Percentiles rank a stretch among this genome's conserved stretches.
Evolutionary conservation across 495 filamentous ascomycete species (phyloP).

Genomic region (Amniculicola lignicola): DNA sequence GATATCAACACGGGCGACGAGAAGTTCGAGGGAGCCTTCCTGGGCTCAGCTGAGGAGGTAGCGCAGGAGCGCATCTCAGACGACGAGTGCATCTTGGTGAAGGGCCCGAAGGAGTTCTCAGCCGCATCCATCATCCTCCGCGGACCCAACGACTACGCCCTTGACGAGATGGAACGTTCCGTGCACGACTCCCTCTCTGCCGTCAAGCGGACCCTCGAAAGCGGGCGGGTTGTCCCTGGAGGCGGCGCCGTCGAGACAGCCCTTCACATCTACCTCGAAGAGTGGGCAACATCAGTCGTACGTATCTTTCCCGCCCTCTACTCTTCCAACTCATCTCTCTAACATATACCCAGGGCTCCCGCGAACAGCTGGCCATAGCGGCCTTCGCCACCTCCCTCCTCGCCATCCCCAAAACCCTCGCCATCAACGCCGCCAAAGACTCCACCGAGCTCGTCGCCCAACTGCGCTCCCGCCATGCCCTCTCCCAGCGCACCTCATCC

Average conservation of each 20-base stretch:
- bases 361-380: constrained; percentile 96
- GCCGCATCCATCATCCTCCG: constrained; percentile 96
- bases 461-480: constrained; percentile 88
- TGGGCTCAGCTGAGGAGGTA: constrained; percentile 93
- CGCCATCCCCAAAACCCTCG: constrained; percentile 92
- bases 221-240: constrained; percentile 92
- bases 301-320: constrained; percentile 31
- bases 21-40: constrained; percentile 82
- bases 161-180: constrained; percentile 99
- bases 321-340: neutral
- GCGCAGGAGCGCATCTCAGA: constrained; percentile 96
- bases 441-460: constrained; percentile 91
- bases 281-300: constrained; percentile 96
- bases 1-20: constrained; percentile 98
- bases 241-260: constrained; percentile 98
- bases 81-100: constrained; percentile 96
- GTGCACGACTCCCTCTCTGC: constrained; percentile 95
- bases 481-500: constrained; percentile 82
- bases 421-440: constrained; percentile 96
- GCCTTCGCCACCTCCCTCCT: constrained; percentile 95
- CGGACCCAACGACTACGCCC: constrained; percentile 90
- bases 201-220: constrained; percentile 95
- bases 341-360: constrained; percentile 60
- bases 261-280: constrained; percentile 97
- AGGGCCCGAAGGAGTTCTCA: constrained; percentile 88